phyloP scores from a whole-genome alignment of 495 filamentous ascomycete genomes.

The Trichoderma parareesei region DNA sequence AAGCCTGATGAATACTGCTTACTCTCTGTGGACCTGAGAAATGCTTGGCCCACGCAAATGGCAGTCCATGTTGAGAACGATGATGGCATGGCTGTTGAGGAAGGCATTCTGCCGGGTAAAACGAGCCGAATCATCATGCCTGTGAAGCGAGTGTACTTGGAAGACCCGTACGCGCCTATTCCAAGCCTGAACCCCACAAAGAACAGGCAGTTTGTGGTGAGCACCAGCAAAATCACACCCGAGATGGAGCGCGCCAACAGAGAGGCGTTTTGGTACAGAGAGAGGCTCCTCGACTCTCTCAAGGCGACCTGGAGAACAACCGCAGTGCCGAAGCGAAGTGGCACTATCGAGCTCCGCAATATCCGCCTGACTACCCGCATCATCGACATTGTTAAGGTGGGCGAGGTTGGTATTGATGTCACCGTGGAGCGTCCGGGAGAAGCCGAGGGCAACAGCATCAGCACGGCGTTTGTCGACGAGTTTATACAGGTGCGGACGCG shows the following conservation, averaged over 20 bases:
- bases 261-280: constrained; percentile 89
- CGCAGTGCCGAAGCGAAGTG: constrained; percentile 46
- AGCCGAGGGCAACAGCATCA: constrained; percentile 29
- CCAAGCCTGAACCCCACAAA: constrained; percentile 69
- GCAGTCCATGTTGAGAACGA: constrained; percentile 44
- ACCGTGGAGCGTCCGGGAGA: constrained; percentile 32
- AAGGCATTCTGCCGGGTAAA: constrained; percentile 68
- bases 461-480: constrained; percentile 55
- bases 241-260: constrained; percentile 69
- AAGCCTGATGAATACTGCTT: constrained; percentile 60
- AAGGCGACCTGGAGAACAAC: constrained; percentile 63
- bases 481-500: constrained; percentile 61
- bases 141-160: constrained; percentile 65
- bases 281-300: constrained; percentile 67
- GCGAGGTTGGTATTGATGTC: constrained; percentile 68
- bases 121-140: constrained; percentile 69
- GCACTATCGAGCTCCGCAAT: constrained; percentile 64
- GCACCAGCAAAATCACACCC: constrained; percentile 64
- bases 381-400: constrained; percentile 74
- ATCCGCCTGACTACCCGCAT: constrained; percentile 68
- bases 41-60: constrained; percentile 76
- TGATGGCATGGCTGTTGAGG: constrained; percentile 29
- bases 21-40: constrained; percentile 74
- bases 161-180: constrained; percentile 68
- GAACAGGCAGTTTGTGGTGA: constrained; percentile 83